phyloP scores from a whole-genome alignment of 2,329 filamentous ascomycete genomes.

The Fusarium lyarnte region DNA sequence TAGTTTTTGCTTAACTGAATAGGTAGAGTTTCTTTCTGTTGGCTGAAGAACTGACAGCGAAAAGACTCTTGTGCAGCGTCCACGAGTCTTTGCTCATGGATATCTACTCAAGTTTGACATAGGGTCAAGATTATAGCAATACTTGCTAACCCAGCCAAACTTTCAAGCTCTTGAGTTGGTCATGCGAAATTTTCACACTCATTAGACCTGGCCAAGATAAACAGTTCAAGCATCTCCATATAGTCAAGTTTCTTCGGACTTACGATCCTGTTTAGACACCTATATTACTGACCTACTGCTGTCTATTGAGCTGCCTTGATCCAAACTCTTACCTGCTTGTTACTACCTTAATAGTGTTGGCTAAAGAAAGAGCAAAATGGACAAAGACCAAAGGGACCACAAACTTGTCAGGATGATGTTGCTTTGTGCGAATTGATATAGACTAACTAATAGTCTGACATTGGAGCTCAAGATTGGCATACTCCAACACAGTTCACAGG shows the following conservation, averaged over 20 bases:
- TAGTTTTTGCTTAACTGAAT: not conserved
- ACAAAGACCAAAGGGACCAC: not conserved
- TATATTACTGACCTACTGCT: not conserved
- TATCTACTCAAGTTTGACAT: not conserved
- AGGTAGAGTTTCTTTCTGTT: not conserved
- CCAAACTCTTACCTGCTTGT: not conserved
- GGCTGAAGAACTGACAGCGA: not conserved
- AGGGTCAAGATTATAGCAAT: too few species aligned
- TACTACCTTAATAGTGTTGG: not conserved
- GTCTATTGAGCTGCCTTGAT: not conserved
- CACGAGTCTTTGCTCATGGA: too few species aligned
- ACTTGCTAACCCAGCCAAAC: too few species aligned
- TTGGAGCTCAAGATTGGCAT: not conserved
- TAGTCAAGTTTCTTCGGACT: not conserved
- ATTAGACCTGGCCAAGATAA: not conserved
- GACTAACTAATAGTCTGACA: not conserved
- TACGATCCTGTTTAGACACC: not conserved
- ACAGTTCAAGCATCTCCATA: not conserved
- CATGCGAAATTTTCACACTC: not conserved
- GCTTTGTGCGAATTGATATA: not conserved
- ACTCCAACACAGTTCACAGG: not conserved
- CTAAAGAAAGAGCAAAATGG: not conserved
- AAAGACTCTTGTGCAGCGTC: not conserved
- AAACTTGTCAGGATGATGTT: not conserved
- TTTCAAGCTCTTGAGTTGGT: not conserved